Percentiles rank a stretch among this genome's conserved stretches.
These are phyloP conservation scores for Guyanaporus albipodus DNA, from an alignment of 768 basidiomycete genomes.

Conservation along the genomic window DNA sequence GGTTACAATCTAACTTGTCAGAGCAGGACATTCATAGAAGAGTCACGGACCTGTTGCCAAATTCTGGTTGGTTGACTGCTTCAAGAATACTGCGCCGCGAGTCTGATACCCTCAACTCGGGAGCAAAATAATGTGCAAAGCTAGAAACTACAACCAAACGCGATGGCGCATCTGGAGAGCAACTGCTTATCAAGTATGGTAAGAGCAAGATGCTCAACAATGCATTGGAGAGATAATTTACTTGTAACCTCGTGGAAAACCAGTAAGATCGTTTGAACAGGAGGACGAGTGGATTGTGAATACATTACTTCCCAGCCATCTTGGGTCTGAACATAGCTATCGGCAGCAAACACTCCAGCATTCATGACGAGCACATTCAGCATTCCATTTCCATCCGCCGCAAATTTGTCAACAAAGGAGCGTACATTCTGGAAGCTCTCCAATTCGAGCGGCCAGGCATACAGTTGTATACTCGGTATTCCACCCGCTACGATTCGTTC, in stretches of 20 bases:
- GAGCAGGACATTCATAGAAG: neutral
- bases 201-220: slow-evolving; percentile 33
- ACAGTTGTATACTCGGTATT: slow-evolving; percentile 11
- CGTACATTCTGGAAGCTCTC: slow-evolving; percentile 29
- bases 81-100: slow-evolving; percentile 20
- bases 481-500: slow-evolving; percentile 8
- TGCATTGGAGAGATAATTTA: slow-evolving; percentile 34
- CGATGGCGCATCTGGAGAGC: slow-evolving; percentile 20
- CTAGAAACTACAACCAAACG: slow-evolving; percentile 32
- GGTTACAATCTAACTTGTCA: neutral
- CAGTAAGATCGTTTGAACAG: neutral
- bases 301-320: slow-evolving; percentile 51
- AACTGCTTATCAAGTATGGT: slow-evolving; percentile 29
- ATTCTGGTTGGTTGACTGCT: slow-evolving; percentile 20
- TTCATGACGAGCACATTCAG: slow-evolving; percentile 33
- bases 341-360: slow-evolving; percentile 19
- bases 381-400: slow-evolving; percentile 12
- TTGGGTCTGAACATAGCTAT: slow-evolving; percentile 26
- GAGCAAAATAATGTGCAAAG: slow-evolving; percentile 22
- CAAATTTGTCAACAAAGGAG: slow-evolving; percentile 32
- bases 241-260: slow-evolving; percentile 29
- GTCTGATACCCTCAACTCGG: slow-evolving; percentile 1
- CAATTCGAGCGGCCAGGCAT: slow-evolving; percentile 34
- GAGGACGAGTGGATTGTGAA: slow-evolving; percentile 1
- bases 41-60: slow-evolving; percentile 19